These are phyloP conservation scores for Fusarium albidum DNA, from an alignment of 2,329 filamentous ascomycete genomes.

Conservation along the genomic window DNA sequence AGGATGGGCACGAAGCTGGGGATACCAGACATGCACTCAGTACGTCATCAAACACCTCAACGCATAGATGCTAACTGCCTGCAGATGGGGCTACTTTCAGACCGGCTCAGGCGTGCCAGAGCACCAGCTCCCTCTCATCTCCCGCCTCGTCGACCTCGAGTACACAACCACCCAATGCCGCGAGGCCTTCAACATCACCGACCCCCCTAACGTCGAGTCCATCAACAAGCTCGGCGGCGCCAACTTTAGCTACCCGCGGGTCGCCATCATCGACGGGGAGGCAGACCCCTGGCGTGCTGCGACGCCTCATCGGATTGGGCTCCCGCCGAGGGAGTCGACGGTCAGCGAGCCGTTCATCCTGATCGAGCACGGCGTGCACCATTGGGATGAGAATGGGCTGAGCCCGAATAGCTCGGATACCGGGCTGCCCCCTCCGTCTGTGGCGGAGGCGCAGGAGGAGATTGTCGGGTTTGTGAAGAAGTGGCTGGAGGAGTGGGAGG, in stretches of 20 bases:
- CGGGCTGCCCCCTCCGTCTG: slow-evolving; percentile 64
- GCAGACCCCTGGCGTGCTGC: slow-evolving; percentile 83
- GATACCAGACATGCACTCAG: slow-evolving; percentile 64
- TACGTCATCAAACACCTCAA: slow-evolving; percentile 40
- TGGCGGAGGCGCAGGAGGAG: slow-evolving; percentile 65
- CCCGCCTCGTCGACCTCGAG: slow-evolving; percentile 71
- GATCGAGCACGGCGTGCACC: slow-evolving; percentile 78
- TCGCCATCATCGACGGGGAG: slow-evolving; percentile 80
- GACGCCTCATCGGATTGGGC: slow-evolving; percentile 72
- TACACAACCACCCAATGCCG: slow-evolving; percentile 71
- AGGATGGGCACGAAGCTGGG: slow-evolving; percentile 52
- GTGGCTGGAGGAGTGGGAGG: slow-evolving; percentile 71
- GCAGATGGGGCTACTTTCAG: slow-evolving; percentile 79
- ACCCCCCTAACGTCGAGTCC: slow-evolving; percentile 66
- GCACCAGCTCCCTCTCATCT: slow-evolving; percentile 73
- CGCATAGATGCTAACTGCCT: slow-evolving; percentile 25
- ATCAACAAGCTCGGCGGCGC: slow-evolving; percentile 83
- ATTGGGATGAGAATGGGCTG: slow-evolving; percentile 81
- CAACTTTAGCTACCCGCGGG: slow-evolving; percentile 74
- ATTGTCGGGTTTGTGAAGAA: slow-evolving; percentile 69
- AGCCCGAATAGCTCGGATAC: slow-evolving; percentile 65
- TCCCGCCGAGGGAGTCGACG: slow-evolving; percentile 65
- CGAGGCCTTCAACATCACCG: slow-evolving; percentile 73
- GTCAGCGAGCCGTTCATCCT: slow-evolving; percentile 74
- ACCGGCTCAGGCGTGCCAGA: slow-evolving; percentile 75